Evolutionary conservation across 352 stramenopile genomes (phyloP).

Genomic region (Pythium biforme): DNA sequence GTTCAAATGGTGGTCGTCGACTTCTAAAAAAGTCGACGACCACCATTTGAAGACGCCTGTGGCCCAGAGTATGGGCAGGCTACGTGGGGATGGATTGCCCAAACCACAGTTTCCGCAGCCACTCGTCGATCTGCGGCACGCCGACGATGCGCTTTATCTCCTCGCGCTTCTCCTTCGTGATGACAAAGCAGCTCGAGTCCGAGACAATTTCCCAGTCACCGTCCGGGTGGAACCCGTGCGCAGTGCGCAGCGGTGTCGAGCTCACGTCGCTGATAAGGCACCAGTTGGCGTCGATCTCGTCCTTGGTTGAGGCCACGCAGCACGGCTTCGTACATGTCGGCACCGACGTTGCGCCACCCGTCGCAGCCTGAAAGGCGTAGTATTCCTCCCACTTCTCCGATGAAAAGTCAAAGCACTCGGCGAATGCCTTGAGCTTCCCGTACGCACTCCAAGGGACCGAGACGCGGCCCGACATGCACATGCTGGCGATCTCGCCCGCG

Average conservation of each 20-base stretch:
- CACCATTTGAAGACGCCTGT: too few relatives aligned
- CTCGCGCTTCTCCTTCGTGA: constrained; percentile 62
- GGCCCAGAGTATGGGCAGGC: too few relatives aligned
- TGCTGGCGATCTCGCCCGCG: constrained; percentile 72
- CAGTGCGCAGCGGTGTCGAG: constrained; percentile 33
- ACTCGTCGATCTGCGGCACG: constrained; percentile 64
- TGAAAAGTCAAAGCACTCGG: constrained; percentile 85
- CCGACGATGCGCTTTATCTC: constrained; percentile 57
- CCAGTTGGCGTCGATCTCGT: constrained; percentile 86
- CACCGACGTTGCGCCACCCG: constrained; percentile 23
- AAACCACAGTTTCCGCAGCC: constrained; percentile 59
- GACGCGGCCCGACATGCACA: constrained; percentile 86
- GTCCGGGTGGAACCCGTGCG: constrained; percentile 19
- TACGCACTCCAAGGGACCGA: constrained; percentile 81
- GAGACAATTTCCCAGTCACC: constrained; percentile 77
- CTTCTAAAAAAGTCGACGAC: too few relatives aligned
- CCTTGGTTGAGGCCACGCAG: constrained; percentile 62
- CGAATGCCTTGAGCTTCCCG: constrained; percentile 81
- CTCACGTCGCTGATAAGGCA: constrained; percentile 67
- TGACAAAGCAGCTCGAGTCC: constrained; percentile 50
- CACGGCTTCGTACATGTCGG: constrained; percentile 56
- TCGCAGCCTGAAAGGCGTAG: constrained; percentile 49
- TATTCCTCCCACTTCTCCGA: constrained; percentile 79
- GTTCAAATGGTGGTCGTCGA: too few relatives aligned
- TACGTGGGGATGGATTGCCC: constrained; percentile 29